Conservation (phyloP, 352 stramenopile species). For the Elongisporangium undulatum region DNA sequence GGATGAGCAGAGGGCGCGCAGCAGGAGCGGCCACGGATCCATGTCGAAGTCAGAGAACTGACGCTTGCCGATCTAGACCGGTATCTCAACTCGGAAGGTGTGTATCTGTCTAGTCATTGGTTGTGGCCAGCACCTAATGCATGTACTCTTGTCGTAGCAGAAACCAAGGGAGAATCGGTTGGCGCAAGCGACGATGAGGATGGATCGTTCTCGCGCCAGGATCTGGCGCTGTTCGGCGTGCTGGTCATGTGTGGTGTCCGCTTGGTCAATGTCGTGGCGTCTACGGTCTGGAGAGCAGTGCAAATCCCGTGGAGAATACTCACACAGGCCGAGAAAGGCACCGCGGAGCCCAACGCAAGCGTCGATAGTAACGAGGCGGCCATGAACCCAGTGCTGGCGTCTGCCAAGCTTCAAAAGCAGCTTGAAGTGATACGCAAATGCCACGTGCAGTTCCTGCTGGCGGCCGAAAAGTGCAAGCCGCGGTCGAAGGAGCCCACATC, state of each 20-base stretch:
- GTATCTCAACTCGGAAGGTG: neutral
- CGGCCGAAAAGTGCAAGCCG: neutral
- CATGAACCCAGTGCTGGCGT: neutral
- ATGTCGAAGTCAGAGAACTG: neutral
- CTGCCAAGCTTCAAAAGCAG: neutral
- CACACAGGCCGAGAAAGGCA: neutral
- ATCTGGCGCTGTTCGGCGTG: neutral
- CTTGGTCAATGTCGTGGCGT: neutral
- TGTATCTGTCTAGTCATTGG: neutral
- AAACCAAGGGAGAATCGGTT: neutral
- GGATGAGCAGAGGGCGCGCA: neutral
- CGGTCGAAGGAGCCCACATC: neutral
- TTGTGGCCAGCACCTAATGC: neutral
- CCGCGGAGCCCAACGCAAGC: neutral
- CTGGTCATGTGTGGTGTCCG: neutral
- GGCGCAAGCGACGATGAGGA: neutral
- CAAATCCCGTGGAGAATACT: neutral
- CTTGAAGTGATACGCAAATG: neutral
- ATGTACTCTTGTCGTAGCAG: neutral
- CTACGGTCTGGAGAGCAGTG: neutral
- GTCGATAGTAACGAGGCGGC: neutral
- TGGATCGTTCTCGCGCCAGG: neutral
- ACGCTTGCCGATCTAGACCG: neutral
- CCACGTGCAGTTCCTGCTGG: neutral
- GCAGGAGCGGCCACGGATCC: neutral